Conservation (phyloP, 1,139 yeast genomes). For the Candida neerlandica region DNA sequence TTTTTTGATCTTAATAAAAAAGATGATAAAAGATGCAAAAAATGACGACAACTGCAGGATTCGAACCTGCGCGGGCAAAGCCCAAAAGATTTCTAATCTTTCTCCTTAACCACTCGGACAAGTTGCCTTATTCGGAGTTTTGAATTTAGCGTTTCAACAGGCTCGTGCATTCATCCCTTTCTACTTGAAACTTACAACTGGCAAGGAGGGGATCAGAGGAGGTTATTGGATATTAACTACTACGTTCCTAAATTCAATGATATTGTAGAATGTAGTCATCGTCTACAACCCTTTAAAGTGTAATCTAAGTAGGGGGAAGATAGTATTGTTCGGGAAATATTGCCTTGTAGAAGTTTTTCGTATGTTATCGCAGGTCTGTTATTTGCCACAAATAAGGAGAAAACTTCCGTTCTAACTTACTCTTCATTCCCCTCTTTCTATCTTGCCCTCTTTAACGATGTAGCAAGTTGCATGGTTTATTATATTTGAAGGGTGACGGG, state of each 20-base stretch:
- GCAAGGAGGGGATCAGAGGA: too few species aligned
- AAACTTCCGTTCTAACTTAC: too few species aligned
- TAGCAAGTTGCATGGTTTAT: too few species aligned
- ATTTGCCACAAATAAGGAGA: too few species aligned
- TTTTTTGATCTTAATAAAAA: too few species aligned
- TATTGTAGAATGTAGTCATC: not conserved
- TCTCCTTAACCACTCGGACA: slow-evolving; percentile 44
- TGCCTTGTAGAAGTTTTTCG: too few species aligned
- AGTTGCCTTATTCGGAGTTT: slow-evolving; percentile 11
- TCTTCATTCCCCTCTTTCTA: too few species aligned
- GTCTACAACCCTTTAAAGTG: not conserved
- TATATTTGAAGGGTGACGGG: too few species aligned
- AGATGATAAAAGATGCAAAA: slow-evolving; percentile 18
- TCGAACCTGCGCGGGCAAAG: slow-evolving; percentile 64
- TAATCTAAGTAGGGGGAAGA: not conserved
- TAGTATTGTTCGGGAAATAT: not conserved
- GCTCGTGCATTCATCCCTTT: too few species aligned
- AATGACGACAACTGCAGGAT: slow-evolving; percentile 56
- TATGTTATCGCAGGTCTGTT: too few species aligned
- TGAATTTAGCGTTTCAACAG: too few species aligned
- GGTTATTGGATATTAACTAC: not conserved
- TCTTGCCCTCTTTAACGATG: too few species aligned
- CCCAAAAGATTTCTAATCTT: slow-evolving; percentile 61
- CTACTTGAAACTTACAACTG: not conserved
- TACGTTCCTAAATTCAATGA: not conserved